A percentile compares a stretch with the other conserved stretches of the same genome.
These are phyloP conservation scores for Phlyctochytrium planicorne DNA, from an alignment of 192 early-diverging fungal genomes.

Conservation along the genomic window DNA sequence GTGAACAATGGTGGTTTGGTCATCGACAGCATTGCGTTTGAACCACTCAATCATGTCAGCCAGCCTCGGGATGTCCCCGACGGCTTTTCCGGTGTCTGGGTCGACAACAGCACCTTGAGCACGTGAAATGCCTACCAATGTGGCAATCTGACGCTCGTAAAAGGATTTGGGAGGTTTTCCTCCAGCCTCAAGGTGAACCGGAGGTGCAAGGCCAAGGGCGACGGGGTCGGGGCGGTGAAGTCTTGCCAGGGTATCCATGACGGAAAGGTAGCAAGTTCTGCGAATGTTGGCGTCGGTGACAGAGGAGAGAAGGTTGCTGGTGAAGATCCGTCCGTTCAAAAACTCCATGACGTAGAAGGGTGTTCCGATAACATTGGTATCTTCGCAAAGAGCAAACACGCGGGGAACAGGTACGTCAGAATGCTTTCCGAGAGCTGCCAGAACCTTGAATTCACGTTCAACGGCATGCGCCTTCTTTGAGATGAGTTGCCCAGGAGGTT, in stretches of 20 bases:
- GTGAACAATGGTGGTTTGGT: constrained; percentile 82
- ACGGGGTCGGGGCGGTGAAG: constrained; percentile 74
- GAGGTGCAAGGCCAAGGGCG: constrained; percentile 56
- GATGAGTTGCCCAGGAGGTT: constrained; percentile 82
- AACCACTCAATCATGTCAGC: constrained; percentile 77
- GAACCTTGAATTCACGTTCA: constrained; percentile 84
- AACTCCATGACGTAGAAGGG: constrained; percentile 98
- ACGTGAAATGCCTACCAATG: constrained; percentile 59
- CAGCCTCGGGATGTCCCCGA: constrained; percentile 70
- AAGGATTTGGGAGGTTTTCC: constrained; percentile 64
- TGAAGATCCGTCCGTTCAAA: constrained; percentile 84
- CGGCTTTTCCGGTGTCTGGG: constrained; percentile 53
- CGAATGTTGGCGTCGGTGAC: background rate
- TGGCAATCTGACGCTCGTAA: constrained; percentile 83
- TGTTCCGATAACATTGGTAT: constrained; percentile 79
- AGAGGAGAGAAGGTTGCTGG: constrained; percentile 35
- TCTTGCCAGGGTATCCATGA: constrained; percentile 74
- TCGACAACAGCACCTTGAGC: constrained; percentile 63
- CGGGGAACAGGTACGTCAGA: constrained; percentile 86
- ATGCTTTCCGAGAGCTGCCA: constrained; percentile 70
- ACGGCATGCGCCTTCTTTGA: constrained; percentile 88
- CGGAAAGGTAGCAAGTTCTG: constrained; percentile 38
- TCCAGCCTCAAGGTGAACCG: constrained; percentile 39
- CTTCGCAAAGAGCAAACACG: constrained; percentile 86
- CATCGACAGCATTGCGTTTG: constrained; percentile 58